Base-by-base conservation (phyloP, 108 stramenopile genomes). In the Cyclotella baltica region DNA sequence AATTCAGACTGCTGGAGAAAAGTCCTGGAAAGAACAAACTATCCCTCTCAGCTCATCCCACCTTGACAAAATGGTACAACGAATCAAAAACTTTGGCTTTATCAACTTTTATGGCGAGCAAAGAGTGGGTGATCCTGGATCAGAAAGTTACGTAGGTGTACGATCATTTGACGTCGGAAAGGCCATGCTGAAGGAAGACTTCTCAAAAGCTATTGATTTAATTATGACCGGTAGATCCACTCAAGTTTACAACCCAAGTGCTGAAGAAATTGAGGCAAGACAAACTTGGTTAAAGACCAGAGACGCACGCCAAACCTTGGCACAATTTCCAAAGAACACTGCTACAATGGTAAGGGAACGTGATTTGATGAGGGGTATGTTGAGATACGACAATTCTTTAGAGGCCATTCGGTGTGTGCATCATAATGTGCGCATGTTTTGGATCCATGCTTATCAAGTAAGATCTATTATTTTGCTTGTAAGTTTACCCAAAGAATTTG, bases 51-150 rank as follows among this genome's bases (percentile, higher is more conserved):
- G 85, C 20, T n/a, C 62, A 59, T 52, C 59, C 8, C 89, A 93
- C 66, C 27, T 91, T n/a, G 36, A 76, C 52, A 52, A 53, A 16
- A 90, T 88, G 85, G 81, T 84, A 15, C 77, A 86, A 28, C 67
- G 91, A 27, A 63, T 95, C 20, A 61, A 62, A n/a, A 40, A 70
- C 5, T 58, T 52, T 59, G 93, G 93, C 3, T 96, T 96, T 65
- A 78, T 96, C 50, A 96, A 96, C 70, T 96, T 92, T 74, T 96
- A 83, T 70, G 96, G 96, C 9, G 89, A 92, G 65, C 96, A 96
- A 80, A 79, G 96, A 15, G 84, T 96, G 1, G 96, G 96, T 28
- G 72, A 76, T 23, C 85, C 96, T 13, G 96, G 93, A 5, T 34
- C 34, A 5, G 20, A 29, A 16, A 68, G 64, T 28, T 69, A 73